phyloP scores from a whole-genome alignment of 1,139 yeast genomes.

The Citeromyces hawaiiensis region DNA sequence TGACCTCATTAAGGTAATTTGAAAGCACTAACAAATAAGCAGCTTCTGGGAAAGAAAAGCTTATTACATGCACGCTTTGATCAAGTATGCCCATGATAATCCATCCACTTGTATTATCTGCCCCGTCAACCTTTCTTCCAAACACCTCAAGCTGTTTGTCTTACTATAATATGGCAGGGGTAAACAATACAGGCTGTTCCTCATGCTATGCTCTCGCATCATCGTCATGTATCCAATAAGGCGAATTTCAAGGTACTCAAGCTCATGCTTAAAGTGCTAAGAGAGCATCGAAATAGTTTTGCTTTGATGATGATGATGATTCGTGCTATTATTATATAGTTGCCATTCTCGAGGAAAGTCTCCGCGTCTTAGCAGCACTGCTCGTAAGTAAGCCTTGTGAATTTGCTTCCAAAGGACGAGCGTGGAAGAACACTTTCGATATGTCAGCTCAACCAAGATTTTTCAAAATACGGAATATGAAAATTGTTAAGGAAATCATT shows the following conservation, averaged over 20 bases:
- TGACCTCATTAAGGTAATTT: slow-evolving; percentile 33
- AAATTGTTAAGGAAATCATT: slow-evolving; percentile 60
- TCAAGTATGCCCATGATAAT: slow-evolving; percentile 6
- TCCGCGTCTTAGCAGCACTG: slow-evolving; percentile 49
- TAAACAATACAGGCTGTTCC: slow-evolving; percentile 60
- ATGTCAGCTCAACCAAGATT: slow-evolving; percentile 25
- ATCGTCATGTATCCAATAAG: slow-evolving; percentile 27
- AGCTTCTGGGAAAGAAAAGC: slow-evolving; percentile 34
- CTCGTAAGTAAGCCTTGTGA: slow-evolving; percentile 47
- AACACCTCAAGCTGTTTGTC: slow-evolving; percentile 46
- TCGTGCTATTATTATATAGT: slow-evolving; percentile 36
- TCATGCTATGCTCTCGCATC: slow-evolving; percentile 44
- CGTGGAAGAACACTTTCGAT: slow-evolving; percentile 11
- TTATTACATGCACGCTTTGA: slow-evolving; percentile 29
- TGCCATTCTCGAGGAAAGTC: slow-evolving; percentile 51
- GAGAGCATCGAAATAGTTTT: slow-evolving; percentile 33
- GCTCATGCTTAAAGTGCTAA: slow-evolving; percentile 17
- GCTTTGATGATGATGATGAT: slow-evolving; percentile 14
- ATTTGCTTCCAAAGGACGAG: slow-evolving; percentile 50
- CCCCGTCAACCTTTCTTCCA: slow-evolving; percentile 11
- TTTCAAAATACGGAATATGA: slow-evolving; percentile 65
- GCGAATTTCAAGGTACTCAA: slow-evolving; percentile 24
- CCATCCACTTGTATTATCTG: slow-evolving; percentile 21
- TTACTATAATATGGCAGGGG: slow-evolving; percentile 71
- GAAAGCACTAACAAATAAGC: slow-evolving; percentile 10